phyloP scores from a whole-genome alignment of 2,329 filamentous ascomycete species.

The Beauveria brongniartii region DNA sequence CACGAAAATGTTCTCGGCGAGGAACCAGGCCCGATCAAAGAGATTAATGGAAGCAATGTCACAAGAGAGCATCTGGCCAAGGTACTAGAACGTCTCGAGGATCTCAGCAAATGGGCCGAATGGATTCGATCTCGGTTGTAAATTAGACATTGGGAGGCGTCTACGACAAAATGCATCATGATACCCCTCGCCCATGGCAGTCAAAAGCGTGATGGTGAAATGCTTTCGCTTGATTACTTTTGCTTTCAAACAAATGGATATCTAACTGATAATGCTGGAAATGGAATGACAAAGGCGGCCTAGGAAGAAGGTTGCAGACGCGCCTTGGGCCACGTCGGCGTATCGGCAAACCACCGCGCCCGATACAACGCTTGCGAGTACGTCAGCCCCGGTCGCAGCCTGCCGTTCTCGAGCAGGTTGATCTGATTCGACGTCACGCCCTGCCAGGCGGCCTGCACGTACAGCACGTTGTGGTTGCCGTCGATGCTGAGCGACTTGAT shows the following conservation, averaged over 20 bases:
- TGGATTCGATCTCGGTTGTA: conserved; percentile 37
- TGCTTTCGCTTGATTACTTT: not conserved
- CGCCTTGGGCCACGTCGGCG: conserved; percentile 9
- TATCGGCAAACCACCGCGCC: conserved; percentile 6
- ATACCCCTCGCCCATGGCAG: not conserved
- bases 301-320: not conserved
- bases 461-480: conserved; percentile 4
- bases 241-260: conserved; percentile 1
- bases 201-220: not conserved
- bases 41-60: conserved; percentile 16
- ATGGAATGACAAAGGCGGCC: not conserved
- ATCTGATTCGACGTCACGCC: conserved; percentile 6
- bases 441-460: conserved; percentile 1
- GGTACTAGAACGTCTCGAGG: conserved; percentile 41
- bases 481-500: conserved; percentile 9
- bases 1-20: conserved; percentile 43
- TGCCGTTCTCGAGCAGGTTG: not conserved
- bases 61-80: conserved; percentile 35
- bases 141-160: conserved; percentile 11
- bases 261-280: not conserved
- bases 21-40: conserved; percentile 26
- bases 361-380: conserved; percentile 1
- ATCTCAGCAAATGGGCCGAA: conserved; percentile 45
- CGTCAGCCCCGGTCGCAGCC: not conserved
- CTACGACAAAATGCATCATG: not conserved